Conservation (phyloP, 495 filamentous ascomycete genomes). For the Neurospora sp. region DNA sequence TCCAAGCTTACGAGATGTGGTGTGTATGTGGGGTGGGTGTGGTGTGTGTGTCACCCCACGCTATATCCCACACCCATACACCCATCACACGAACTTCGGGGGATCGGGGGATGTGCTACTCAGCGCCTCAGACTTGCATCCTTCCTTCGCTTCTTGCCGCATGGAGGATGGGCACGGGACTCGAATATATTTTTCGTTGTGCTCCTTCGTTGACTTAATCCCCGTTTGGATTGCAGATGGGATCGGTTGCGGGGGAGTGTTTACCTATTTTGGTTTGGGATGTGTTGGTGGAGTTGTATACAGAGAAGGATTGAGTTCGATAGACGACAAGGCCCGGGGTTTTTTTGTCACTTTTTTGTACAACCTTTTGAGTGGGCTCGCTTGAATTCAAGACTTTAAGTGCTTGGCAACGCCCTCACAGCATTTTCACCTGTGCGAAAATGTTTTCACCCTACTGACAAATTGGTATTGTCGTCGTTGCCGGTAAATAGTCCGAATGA, state of each 20-base stretch:
- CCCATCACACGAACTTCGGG: not conserved
- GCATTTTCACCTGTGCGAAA: not conserved
- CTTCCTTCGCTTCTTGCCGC: not conserved
- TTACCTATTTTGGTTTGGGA: not conserved
- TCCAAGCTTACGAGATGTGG: not conserved
- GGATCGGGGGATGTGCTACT: not conserved
- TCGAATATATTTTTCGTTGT: conserved; percentile 1
- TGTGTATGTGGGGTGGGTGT: not conserved
- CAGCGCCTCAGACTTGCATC: not conserved
- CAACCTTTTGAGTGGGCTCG: not conserved
- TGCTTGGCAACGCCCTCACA: not conserved
- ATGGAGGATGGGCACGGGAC: conserved; percentile 7
- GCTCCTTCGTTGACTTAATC: not conserved
- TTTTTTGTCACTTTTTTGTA: not conserved
- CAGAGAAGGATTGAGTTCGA: not conserved
- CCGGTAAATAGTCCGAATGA: not conserved
- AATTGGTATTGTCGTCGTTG: not conserved
- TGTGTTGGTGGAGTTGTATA: not conserved
- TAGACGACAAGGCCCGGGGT: not conserved
- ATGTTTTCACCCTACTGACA: not conserved
- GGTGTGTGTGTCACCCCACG: not conserved
- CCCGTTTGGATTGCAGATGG: not conserved
- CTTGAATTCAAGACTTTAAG: not conserved
- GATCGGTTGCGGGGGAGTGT: not conserved
- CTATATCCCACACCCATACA: not conserved